Conservation (phyloP, 139 green algal species). For the Picocystis salinarum region DNA sequence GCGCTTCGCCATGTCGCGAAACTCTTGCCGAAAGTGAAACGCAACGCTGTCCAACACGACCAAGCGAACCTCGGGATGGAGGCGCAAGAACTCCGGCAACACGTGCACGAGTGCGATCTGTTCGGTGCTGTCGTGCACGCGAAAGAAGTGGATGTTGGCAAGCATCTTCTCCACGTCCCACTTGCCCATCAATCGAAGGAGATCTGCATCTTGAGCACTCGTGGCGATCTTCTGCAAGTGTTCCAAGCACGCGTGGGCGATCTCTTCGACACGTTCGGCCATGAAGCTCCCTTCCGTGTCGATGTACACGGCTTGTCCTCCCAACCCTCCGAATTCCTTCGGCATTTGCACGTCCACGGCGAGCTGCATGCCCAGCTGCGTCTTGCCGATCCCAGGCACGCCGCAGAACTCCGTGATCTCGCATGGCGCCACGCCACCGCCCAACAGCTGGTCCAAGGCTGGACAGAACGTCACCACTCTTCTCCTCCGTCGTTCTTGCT, state of each 20-base stretch:
- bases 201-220: background rate
- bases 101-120: conserved; percentile 44
- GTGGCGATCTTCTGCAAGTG: conserved; percentile 22
- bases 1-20: conserved; percentile 47
- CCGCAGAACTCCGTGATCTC: conserved; percentile 61
- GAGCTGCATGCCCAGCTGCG: conserved; percentile 68
- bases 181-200: conserved; percentile 2
- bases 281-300: conserved; percentile 83
- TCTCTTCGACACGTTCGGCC: conserved; percentile 50
- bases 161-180: conserved; percentile 28
- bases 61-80: conserved; percentile 22
- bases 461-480: conserved; percentile 32
- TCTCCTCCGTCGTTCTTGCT: too few relatives aligned
- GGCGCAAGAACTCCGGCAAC: conserved; percentile 29
- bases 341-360: conserved; percentile 52
- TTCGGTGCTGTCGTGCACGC: conserved; percentile 48
- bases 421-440: conserved; percentile 31
- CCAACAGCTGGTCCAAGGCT: conserved; percentile 38
- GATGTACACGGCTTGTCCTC: conserved; percentile 54
- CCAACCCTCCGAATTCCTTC: conserved; percentile 25
- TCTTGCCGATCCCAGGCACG: conserved; percentile 68
- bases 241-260: conserved; percentile 33
- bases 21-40: conserved; percentile 74
- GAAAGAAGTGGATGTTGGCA: conserved; percentile 45
- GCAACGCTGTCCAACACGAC: conserved; percentile 74